These are phyloP conservation scores for Pyrus bretschneideri DNA, from an alignment of 306 rosid species.

Conservation along the genomic window DNA sequence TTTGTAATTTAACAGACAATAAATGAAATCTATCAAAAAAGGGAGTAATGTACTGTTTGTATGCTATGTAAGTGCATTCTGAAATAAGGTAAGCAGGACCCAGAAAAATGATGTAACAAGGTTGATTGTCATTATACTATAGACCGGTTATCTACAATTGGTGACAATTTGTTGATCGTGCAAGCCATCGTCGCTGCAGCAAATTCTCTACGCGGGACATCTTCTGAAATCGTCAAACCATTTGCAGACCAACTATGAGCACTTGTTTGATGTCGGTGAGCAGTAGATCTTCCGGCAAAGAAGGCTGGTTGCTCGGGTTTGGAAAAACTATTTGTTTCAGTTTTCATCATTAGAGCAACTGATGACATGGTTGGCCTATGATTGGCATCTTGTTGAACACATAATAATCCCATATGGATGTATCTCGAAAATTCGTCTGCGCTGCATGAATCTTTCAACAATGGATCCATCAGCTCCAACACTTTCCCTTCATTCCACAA, in stretches of 20 bases:
- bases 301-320: no score
- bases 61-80: background rate
- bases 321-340: no score
- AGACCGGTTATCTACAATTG: no score
- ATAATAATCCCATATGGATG: background rate
- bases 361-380: no score
- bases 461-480: background rate
- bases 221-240: background rate
- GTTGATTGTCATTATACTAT: no score
- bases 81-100: background rate
- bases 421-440: background rate
- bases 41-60: background rate
- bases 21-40: background rate
- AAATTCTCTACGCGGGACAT: background rate
- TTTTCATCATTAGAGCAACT: no score
- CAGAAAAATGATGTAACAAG: background rate
- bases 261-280: no score
- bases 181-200: background rate
- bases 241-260: no score
- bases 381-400: slow-evolving; percentile 20
- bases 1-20: background rate
- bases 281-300: no score
- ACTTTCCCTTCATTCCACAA: background rate
- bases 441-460: background rate
- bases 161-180: background rate